Evolutionary conservation across 768 basidiomycete species (phyloP).

Genomic region (Pleurotus platypus): DNA sequence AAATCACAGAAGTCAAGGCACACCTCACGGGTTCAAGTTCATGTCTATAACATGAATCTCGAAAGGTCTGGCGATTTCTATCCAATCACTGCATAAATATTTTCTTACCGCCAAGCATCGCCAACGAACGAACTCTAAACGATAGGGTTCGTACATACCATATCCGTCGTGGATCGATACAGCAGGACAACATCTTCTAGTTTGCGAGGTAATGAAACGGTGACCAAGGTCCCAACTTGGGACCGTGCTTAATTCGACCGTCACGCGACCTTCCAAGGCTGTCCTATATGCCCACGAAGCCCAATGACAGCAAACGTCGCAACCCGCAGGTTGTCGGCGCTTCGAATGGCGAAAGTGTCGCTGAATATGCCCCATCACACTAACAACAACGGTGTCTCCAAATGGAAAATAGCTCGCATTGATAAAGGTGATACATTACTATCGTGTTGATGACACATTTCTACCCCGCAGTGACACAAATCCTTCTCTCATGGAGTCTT

Average conservation of each 20-base stretch:
- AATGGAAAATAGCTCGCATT: no score
- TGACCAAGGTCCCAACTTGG: constrained; percentile 4
- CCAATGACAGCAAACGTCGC: no score
- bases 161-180: not conserved
- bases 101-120: not conserved
- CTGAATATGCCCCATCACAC: no score
- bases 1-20: no score
- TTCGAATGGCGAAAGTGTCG: constrained; percentile 1
- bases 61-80: constrained; percentile 2
- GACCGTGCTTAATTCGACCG: not conserved
- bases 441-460: no score
- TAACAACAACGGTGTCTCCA: no score
- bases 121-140: not conserved
- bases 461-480: no score
- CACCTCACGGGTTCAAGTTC: no score
- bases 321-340: no score
- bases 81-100: not conserved
- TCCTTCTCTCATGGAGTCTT: no score
- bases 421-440: no score
- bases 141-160: not conserved
- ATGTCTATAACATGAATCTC: not conserved
- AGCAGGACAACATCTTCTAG: not conserved
- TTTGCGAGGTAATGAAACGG: not conserved
- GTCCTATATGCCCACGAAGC: no score
- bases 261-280: constrained; percentile 1